Base-by-base conservation (phyloP, 345 rosid genomes). In the Streptanthus diversifolius region DNA sequence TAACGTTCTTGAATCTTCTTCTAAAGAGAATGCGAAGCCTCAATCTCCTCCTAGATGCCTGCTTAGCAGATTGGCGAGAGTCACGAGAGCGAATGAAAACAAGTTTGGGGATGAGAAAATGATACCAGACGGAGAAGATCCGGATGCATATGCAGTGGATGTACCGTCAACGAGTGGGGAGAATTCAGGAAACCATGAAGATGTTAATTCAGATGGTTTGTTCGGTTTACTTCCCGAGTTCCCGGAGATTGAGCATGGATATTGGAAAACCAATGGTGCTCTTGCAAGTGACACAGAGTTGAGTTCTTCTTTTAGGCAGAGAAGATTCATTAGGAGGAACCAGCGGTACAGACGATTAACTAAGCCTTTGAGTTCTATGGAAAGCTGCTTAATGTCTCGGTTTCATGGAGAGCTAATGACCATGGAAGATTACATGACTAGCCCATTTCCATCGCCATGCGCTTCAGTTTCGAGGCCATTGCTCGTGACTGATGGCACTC, bases 301-400 rank as follows among this genome's bases (percentile, higher is more conserved):
- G 15, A 70, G 11, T 65, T 36, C 67, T 56, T 68, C 74, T 66
- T 57, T 57, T 79, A 83, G 79, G 77, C 82, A 74, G 64, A 80
- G 62, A 74, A 79, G 66, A 61, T 63, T 80, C 66, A 71, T 72
- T 27, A 84, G 84, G 80, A 77, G 77, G 77, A 84, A 77, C 74
- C 76, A 70, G 32, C 64, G 70, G 4, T 56, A 41, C 10, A 51
- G 51, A 27, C 83, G 54, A 52, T 36, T 59, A 24, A 68, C 82
- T 36, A 88, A 82, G 80, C 92, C 98, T 35, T 65, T 80, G 80
- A 70, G 48, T 29, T 93, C 95, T 39, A 41, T 93, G 21, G 96
- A 93, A 77, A 85, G 92, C 78, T 91, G 96, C 73, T 80, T 89
- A 35, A 66, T 87, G 88, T 85, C 97, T 73, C 91, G 84, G 82